Evolutionary conservation across 306 rosid genomes (phyloP).

Genomic region (Leucaena leucocephala): DNA sequence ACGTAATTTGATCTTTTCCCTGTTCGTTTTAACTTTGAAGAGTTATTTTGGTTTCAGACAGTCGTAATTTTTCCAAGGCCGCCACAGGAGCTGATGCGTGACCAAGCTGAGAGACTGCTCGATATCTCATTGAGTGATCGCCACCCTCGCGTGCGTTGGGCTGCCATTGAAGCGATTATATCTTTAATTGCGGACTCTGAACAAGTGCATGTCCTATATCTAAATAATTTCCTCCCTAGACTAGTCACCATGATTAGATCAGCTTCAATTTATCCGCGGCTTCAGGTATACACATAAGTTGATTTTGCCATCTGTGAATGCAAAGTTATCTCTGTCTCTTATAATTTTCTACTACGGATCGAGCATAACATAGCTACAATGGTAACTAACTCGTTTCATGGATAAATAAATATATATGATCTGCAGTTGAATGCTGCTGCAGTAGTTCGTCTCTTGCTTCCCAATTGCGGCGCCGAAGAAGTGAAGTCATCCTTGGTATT

Average conservation of each 20-base stretch:
- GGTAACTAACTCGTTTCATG: no score
- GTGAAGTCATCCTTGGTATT: neutral
- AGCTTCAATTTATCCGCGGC: neutral
- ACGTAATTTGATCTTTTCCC: constrained; percentile 5
- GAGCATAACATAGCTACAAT: no score
- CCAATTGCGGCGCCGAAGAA: constrained; percentile 16
- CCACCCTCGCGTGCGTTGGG: constrained; percentile 30
- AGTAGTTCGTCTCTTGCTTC: constrained; percentile 3
- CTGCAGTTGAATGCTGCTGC: constrained; percentile 27
- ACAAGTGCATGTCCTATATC: neutral
- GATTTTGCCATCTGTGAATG: neutral
- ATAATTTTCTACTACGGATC: no score
- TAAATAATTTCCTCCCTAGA: constrained; percentile 1
- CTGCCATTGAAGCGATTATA: constrained; percentile 19
- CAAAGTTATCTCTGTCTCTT: neutral
- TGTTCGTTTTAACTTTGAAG: neutral
- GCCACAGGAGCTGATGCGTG: neutral
- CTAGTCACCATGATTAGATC: constrained; percentile 7
- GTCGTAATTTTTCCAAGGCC: neutral
- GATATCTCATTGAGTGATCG: neutral
- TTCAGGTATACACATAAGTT: constrained; percentile 24
- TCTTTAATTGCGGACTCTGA: neutral
- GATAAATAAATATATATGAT: no score
- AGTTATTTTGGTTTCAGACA: neutral
- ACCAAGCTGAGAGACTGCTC: constrained; percentile 4